These are phyloP conservation scores for Aquilaria yunnanensis DNA, from an alignment of 345 rosid genomes.

Conservation along the genomic window DNA sequence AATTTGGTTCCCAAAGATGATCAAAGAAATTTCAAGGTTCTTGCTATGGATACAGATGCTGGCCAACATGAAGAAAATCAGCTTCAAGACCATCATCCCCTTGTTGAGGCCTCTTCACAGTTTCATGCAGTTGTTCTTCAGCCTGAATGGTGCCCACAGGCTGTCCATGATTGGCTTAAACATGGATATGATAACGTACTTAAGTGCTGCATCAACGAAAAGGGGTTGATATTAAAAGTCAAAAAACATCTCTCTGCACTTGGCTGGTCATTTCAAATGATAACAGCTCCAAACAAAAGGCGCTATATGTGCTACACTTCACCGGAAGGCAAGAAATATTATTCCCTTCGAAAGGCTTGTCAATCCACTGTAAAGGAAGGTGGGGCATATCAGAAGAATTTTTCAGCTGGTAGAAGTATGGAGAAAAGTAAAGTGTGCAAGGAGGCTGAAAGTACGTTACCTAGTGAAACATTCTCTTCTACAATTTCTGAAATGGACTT, in stretches of 20 bases:
- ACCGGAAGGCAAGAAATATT: conserved; percentile 31
- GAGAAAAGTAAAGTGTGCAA: conserved; percentile 6
- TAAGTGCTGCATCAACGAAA: conserved; percentile 2
- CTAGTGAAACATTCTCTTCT: conserved; percentile 7
- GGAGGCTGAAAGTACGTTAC: conserved; percentile 11
- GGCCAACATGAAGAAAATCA: not conserved
- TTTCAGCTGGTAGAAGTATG: conserved; percentile 6
- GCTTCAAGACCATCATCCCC: conserved; percentile 4
- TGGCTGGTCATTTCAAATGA: conserved; percentile 39
- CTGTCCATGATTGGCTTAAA: conserved; percentile 31
- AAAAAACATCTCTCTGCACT: conserved; percentile 38
- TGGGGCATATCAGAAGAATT: conserved; percentile 6
- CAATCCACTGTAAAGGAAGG: conserved; percentile 15
- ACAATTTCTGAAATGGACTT: conserved; percentile 1
- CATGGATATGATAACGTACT: conserved; percentile 2
- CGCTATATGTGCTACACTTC: conserved; percentile 24
- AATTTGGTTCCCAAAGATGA: conserved; percentile 13
- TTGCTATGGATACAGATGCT: too few species aligned
- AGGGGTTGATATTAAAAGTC: conserved; percentile 23
- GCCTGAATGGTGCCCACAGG: conserved; percentile 43
- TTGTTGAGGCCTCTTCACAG: conserved; percentile 10
- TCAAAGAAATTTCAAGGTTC: conserved; percentile 2
- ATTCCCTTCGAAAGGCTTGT: conserved; percentile 47
- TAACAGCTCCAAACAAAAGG: conserved; percentile 3
- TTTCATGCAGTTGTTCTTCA: conserved; percentile 11